Evolutionary conservation across 352 stramenopile species (phyloP).

Genomic region (Pythium vanterpoolii): DNA sequence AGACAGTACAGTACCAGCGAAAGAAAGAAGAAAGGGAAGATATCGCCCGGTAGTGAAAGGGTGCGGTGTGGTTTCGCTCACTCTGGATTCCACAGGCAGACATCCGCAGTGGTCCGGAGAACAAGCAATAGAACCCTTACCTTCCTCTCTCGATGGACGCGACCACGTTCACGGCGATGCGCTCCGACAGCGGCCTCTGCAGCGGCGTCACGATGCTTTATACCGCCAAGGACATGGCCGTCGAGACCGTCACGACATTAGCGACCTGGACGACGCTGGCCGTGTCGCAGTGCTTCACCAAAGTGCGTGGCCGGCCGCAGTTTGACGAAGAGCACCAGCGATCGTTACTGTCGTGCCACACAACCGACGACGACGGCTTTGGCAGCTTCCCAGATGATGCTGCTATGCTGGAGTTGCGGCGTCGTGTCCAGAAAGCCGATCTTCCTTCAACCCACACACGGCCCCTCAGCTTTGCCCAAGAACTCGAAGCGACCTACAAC

Average conservation of each 20-base stretch:
- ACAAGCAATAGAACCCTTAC: background rate
- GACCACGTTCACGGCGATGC: constrained; percentile 37
- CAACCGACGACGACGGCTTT: constrained; percentile 37
- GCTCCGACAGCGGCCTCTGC: constrained; percentile 7
- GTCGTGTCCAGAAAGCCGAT: constrained; percentile 49
- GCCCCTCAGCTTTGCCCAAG: constrained; percentile 27
- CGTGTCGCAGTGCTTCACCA: constrained; percentile 56
- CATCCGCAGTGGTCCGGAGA: no score
- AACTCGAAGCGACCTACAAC: constrained; percentile 27
- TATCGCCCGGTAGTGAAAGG: background rate
- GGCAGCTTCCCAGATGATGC: constrained; percentile 39
- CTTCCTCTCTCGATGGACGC: constrained; percentile 26
- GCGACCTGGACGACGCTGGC: constrained; percentile 24
- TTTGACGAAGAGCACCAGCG: constrained; percentile 75
- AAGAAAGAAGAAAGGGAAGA: constrained; percentile 6
- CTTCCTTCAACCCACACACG: constrained; percentile 21
- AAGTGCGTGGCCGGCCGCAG: constrained; percentile 39
- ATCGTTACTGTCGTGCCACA: constrained; percentile 55
- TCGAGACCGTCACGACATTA: constrained; percentile 13
- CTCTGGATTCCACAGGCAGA: no score
- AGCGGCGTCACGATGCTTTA: constrained; percentile 19
- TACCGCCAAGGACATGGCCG: constrained; percentile 20
- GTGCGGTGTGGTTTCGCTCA: background rate
- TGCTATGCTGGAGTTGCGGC: constrained; percentile 65
- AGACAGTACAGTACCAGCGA: no score